phyloP scores from a whole-genome alignment of 306 rosid genomes.

The Betula pendula region DNA sequence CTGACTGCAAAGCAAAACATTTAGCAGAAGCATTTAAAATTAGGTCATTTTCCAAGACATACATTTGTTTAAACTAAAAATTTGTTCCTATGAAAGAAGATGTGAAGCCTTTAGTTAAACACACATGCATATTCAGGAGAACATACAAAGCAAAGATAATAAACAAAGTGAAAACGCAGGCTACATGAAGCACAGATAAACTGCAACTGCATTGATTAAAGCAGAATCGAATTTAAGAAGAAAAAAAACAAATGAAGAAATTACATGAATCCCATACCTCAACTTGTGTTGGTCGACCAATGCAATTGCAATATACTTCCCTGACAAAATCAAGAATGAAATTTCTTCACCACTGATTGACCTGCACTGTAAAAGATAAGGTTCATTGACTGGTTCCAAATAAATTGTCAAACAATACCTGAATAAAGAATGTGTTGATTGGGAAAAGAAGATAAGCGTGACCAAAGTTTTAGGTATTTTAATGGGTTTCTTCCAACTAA shows the following conservation, averaged over 20 bases:
- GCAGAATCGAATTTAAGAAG: conserved; percentile 15
- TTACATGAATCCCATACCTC: conserved; percentile 52
- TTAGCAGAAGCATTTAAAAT: conserved; percentile 37
- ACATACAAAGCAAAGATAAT: not conserved
- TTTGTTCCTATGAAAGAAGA: conserved; percentile 16
- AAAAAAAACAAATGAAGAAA: not conserved
- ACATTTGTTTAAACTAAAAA: not conserved
- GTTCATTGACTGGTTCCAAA: conserved; percentile 30
- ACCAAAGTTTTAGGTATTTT: not conserved
- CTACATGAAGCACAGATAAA: conserved; percentile 10
- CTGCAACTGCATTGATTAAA: not conserved
- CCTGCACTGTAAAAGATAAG: conserved; percentile 73
- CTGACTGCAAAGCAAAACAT: conserved; percentile 50
- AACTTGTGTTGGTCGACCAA: conserved; percentile 85
- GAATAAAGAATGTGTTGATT: not conserved
- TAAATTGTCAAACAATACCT: not conserved
- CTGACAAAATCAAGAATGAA: conserved; percentile 68
- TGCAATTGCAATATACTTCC: conserved; percentile 78
- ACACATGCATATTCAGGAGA: not conserved
- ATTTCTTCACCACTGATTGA: conserved; percentile 73
- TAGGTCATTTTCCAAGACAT: conserved; percentile 22
- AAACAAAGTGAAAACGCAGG: not conserved
- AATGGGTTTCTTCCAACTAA: not conserved
- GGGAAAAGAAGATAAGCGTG: not conserved
- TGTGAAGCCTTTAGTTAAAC: not conserved